Percentiles rank a stretch among this genome's conserved stretches.
Evolutionary conservation across 164 flowering plant species (phyloP).

Genomic region (Chloranthus sessilifolius): DNA sequence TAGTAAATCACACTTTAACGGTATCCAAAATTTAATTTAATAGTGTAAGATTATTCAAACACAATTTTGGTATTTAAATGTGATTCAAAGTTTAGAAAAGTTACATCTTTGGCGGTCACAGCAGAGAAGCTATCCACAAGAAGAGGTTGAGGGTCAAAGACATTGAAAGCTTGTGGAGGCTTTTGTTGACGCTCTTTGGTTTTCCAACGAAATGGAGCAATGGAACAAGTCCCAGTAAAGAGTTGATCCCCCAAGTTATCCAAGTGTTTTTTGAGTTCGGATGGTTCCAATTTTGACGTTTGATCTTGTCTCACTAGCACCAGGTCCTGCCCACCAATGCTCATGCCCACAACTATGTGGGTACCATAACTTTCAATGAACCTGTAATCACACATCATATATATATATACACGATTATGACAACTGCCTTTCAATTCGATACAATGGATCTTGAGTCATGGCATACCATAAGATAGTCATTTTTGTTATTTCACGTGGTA

Average conservation of each 20-base stretch:
- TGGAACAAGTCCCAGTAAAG: slow-evolving; percentile 59
- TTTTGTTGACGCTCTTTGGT: slow-evolving; percentile 33
- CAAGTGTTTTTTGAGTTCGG: slow-evolving; percentile 59
- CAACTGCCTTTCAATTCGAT: no score
- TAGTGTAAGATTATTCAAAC: no score
- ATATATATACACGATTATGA: background rate
- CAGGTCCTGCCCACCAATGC: slow-evolving; percentile 72
- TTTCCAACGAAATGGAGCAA: slow-evolving; percentile 29
- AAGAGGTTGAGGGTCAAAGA: slow-evolving; percentile 41
- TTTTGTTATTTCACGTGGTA: no score
- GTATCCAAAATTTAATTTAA: no score
- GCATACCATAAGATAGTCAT: no score
- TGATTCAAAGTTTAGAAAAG: no score
- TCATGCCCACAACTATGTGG: slow-evolving; percentile 66
- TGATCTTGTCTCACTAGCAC: slow-evolving; percentile 59
- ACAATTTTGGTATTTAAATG: no score
- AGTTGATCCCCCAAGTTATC: slow-evolving; percentile 70
- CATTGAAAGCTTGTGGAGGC: slow-evolving; percentile 54
- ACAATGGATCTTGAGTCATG: no score
- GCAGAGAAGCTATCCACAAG: slow-evolving; percentile 34
- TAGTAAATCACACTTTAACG: no score
- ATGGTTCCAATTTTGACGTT: slow-evolving; percentile 54
- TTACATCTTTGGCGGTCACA: slow-evolving; percentile 51
- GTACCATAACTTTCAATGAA: slow-evolving; percentile 90
- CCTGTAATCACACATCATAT: slow-evolving; percentile 25